Conservation (phyloP, 306 rosid genomes). For the Trifolium subterraneum region DNA sequence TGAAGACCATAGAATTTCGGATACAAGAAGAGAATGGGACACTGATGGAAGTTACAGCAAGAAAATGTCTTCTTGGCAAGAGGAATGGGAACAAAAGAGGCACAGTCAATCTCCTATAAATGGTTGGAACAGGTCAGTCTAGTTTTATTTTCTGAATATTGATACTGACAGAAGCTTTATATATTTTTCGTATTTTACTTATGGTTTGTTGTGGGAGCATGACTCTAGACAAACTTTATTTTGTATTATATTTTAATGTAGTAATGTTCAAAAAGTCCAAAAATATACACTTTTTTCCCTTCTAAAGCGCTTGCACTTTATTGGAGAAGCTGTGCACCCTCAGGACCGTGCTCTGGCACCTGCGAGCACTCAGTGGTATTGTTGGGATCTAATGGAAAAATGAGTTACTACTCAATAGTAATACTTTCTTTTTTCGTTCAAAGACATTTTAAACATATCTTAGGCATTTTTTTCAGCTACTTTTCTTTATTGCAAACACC, state of each 20-base stretch:
- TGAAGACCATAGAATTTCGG: slow-evolving; percentile 58
- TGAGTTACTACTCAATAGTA: slow-evolving; percentile 2
- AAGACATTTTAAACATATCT: slow-evolving; percentile 19
- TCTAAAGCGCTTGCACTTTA: slow-evolving; percentile 32
- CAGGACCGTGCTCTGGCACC: slow-evolving; percentile 22
- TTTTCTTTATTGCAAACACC: slow-evolving; percentile 20
- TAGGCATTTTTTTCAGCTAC: not conserved
- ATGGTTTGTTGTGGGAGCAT: slow-evolving; percentile 16
- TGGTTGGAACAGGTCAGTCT: slow-evolving; percentile 72
- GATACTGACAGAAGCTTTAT: slow-evolving; percentile 35
- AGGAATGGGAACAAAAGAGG: slow-evolving; percentile 69
- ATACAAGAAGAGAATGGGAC: slow-evolving; percentile 65
- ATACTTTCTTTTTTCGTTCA: not conserved
- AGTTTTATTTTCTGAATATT: slow-evolving; percentile 54
- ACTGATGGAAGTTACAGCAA: slow-evolving; percentile 61
- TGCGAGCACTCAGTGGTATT: slow-evolving; percentile 18
- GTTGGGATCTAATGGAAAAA: not conserved
- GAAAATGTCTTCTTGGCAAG: slow-evolving; percentile 77
- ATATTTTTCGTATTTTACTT: not conserved
- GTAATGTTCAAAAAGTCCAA: not conserved
- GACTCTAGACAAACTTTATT: slow-evolving; percentile 13
- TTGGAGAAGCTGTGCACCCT: slow-evolving; percentile 25
- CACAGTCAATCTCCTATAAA: slow-evolving; percentile 73
- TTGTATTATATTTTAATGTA: slow-evolving; percentile 4
- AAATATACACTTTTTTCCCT: not conserved